Percentiles rank a stretch among this genome's conserved stretches.
These are phyloP conservation scores for Penicillium sclerotiorum DNA, from an alignment of 2,329 filamentous ascomycete genomes.

Conservation along the genomic window DNA sequence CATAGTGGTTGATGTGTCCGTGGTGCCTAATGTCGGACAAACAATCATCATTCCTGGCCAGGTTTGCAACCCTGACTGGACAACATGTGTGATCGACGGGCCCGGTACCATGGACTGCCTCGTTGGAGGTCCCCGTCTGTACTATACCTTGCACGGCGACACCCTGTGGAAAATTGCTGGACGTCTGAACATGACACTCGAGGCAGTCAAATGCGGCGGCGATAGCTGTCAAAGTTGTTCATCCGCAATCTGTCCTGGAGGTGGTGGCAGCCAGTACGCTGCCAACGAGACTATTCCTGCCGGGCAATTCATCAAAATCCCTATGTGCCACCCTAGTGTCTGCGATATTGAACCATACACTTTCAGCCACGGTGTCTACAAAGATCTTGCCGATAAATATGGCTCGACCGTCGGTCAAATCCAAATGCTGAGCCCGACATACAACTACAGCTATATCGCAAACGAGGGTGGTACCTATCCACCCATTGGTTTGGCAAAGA, in stretches of 20 bases:
- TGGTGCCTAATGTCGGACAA: constrained; percentile 16
- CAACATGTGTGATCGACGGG: constrained; percentile 13
- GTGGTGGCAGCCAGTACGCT: background rate
- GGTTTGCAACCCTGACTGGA: constrained; percentile 17
- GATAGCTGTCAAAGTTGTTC: background rate
- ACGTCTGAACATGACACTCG: constrained; percentile 17
- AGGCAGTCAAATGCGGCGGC: constrained; percentile 4
- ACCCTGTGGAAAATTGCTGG: constrained; percentile 15
- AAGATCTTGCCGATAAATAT: constrained; percentile 20
- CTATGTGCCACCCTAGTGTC: constrained; percentile 13
- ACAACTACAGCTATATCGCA: constrained; percentile 14
- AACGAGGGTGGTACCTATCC: constrained; percentile 2
- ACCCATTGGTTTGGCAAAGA: constrained; percentile 6
- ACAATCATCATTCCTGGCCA: constrained; percentile 15
- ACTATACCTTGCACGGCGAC: constrained; percentile 22
- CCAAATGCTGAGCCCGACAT: constrained; percentile 24
- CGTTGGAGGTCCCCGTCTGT: constrained; percentile 19
- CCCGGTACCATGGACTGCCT: constrained; percentile 14
- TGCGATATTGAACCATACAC: constrained; percentile 16
- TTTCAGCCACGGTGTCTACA: constrained; percentile 19
- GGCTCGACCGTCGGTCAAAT: constrained; percentile 22
- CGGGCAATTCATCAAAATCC: constrained; percentile 18
- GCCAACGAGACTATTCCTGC: constrained; percentile 6
- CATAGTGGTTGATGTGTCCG: constrained; percentile 21
- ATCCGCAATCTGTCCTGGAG: background rate